phyloP scores from a whole-genome alignment of 2,329 filamentous ascomycete genomes.

The Pseudopithomyces maydicus region DNA sequence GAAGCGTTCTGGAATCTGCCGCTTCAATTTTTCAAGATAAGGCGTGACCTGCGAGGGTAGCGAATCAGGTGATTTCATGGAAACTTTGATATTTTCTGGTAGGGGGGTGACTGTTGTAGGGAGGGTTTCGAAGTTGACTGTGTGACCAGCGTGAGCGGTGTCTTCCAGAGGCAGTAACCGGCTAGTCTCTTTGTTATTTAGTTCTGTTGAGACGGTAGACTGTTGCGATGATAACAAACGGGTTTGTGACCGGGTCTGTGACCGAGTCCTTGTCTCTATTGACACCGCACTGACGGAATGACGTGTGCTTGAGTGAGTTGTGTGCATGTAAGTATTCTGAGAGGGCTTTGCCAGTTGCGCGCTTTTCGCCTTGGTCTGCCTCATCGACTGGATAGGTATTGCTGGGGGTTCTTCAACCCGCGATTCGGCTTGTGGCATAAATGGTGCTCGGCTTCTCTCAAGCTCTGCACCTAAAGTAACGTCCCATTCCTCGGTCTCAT shows the following conservation, averaged over 20 bases:
- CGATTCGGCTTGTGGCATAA: not conserved
- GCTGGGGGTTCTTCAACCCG: not conserved
- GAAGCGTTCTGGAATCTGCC: constrained; percentile 37
- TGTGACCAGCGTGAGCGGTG: too few relatives aligned
- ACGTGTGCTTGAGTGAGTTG: not conserved
- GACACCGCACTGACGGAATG: not conserved
- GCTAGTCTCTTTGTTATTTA: not conserved
- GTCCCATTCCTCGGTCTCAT: not conserved
- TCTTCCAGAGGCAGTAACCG: not conserved
- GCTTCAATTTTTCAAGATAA: constrained; percentile 31
- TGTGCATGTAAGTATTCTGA: too few relatives aligned
- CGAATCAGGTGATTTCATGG: constrained; percentile 17
- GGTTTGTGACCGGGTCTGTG: too few relatives aligned
- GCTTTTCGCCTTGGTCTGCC: too few relatives aligned
- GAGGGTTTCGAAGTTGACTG: constrained; percentile 26
- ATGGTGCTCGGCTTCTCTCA: not conserved
- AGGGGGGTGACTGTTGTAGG: constrained; percentile 32
- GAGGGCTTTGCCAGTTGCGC: too few relatives aligned
- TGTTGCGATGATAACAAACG: not conserved
- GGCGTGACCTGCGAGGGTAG: constrained; percentile 37
- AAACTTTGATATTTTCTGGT: constrained; percentile 19
- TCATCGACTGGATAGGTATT: too few relatives aligned
- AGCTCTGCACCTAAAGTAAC: not conserved
- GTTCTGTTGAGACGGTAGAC: not conserved
- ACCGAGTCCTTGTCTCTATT: not conserved